Evolutionary conservation across 2,329 filamentous ascomycete genomes (phyloP), one percentile per base, ranked within the genome.

Genomic region (Onygenales sp.): DNA sequence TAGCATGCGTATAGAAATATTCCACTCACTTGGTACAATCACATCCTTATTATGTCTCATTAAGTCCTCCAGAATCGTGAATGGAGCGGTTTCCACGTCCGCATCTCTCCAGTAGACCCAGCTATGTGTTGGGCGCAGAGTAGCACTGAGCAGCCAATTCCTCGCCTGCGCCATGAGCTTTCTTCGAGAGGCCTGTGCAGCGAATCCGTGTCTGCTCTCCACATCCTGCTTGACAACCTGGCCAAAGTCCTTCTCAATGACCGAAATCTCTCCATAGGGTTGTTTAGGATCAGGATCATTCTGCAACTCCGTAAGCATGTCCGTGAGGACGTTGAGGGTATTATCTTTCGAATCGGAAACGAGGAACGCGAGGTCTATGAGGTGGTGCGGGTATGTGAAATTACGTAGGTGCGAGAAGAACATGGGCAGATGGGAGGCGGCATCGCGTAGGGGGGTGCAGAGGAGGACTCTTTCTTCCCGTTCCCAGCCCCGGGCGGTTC

Each of bases 71-170:
- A 98, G 74, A 62, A 98, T 97, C 0, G 93, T 97, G 65, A 92
- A 93, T 0, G 93, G 93, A 2, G 93, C 93, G 1, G 93, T 98
- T 72, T 97, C 90, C 7, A 98, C 93, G 72, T 98, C 93, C 27
- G 95, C 93, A 73, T 98, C 93, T 70, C 93, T 84, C 93, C 93
- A 98, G 68, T 98, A 98, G 8, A 98, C 93, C 93, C 93, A 98
- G 59, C 91, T 96, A 68, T 98, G 93, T 51, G 93, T 94, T 1
- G 93, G 93, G 43, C 93, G 84, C 52, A 98, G 75, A 21, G 93
- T 92, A 42, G 93, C 92, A 64, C 90, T 96, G 53, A 98, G 74
- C 51, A 98, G 77, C 93, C 93, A 98, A 71, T 98, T 98, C 57
- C 93, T 82, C 49, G 93, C 93, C 73, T 96, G 90, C 0, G 93